Conservation (phyloP, 148 eudicot species). For the Polygonum aviculare region DNA sequence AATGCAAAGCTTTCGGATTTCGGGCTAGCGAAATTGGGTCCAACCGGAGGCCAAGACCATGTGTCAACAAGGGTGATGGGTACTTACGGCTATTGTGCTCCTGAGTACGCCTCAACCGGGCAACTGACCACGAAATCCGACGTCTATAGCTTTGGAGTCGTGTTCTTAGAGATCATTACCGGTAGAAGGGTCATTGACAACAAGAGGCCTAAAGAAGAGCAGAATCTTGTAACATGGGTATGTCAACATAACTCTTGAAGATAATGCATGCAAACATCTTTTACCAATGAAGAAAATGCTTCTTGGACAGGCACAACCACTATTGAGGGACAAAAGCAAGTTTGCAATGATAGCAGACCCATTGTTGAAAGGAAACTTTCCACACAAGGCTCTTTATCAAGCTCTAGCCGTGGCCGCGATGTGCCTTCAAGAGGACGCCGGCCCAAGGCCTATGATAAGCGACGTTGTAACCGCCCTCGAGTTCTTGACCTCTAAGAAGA, state of each 20-base stretch:
- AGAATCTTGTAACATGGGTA: conserved; percentile 80
- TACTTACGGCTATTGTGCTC: conserved; percentile 85
- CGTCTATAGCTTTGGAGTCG: conserved; percentile 86
- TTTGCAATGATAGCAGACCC: conserved; percentile 80
- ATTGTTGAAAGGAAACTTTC: conserved; percentile 45
- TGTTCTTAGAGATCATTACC: conserved; percentile 72
- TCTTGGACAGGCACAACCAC: conserved; percentile 62
- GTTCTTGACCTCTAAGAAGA: conserved; percentile 29
- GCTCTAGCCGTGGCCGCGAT: conserved; percentile 88
- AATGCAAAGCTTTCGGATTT: conserved; percentile 83
- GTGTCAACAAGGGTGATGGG: conserved; percentile 84
- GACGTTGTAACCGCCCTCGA: conserved; percentile 74
- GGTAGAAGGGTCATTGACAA: conserved; percentile 76
- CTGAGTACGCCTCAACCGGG: conserved; percentile 78
- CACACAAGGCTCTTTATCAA: conserved; percentile 60
- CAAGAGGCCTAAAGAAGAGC: conserved; percentile 51
- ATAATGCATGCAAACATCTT: too few relatives aligned
- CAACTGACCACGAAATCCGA: conserved; percentile 65
- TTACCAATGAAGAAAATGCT: too few relatives aligned
- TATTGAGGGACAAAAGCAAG: conserved; percentile 62
- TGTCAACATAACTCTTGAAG: not conserved
- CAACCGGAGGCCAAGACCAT: conserved; percentile 48
- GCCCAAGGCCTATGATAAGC: conserved; percentile 53
- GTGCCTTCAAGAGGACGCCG: conserved; percentile 85
- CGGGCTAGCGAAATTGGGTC: conserved; percentile 74